Percentiles rank a stretch among this genome's conserved stretches.
phyloP scores from a whole-genome alignment of 148 eudicot species.

The Heliamphora exappendiculata region DNA sequence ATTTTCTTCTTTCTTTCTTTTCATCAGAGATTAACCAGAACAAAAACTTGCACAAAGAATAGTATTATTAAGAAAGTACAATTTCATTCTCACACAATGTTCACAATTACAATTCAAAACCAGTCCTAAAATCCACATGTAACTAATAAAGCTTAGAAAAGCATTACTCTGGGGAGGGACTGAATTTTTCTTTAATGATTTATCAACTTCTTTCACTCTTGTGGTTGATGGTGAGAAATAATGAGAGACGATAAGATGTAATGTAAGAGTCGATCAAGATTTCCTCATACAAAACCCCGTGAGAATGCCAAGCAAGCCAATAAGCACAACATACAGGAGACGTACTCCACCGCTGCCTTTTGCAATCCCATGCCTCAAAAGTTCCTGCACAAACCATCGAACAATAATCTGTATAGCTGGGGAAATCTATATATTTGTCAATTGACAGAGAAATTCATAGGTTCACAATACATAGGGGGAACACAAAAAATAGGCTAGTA shows the following conservation, averaged over 20 bases:
- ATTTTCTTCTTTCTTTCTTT: too few relatives aligned
- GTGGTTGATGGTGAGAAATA: not conserved
- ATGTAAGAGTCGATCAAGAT: constrained; percentile 17
- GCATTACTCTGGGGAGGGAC: too few relatives aligned
- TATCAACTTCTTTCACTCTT: not conserved
- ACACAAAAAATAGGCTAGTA: not conserved
- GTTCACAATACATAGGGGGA: not conserved
- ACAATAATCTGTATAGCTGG: not conserved
- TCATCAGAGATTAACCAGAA: too few relatives aligned
- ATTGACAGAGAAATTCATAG: not conserved
- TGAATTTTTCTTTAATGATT: not conserved
- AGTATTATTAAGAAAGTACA: not conserved
- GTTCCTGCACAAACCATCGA: constrained; percentile 31
- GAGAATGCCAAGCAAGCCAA: constrained; percentile 52
- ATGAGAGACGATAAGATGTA: not conserved
- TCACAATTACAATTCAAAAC: not conserved
- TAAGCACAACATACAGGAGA: constrained; percentile 36
- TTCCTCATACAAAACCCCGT: constrained; percentile 38
- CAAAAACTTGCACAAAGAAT: too few relatives aligned
- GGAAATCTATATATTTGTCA: not conserved
- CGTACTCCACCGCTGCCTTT: constrained; percentile 39
- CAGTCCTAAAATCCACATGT: not conserved
- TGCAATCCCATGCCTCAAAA: constrained; percentile 37
- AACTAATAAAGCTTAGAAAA: not conserved
- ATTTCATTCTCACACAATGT: not conserved